Evolutionary conservation across 352 stramenopile genomes (phyloP), one percentile per base, ranked within the genome.

Genomic region (Blastocystis sp.): DNA sequence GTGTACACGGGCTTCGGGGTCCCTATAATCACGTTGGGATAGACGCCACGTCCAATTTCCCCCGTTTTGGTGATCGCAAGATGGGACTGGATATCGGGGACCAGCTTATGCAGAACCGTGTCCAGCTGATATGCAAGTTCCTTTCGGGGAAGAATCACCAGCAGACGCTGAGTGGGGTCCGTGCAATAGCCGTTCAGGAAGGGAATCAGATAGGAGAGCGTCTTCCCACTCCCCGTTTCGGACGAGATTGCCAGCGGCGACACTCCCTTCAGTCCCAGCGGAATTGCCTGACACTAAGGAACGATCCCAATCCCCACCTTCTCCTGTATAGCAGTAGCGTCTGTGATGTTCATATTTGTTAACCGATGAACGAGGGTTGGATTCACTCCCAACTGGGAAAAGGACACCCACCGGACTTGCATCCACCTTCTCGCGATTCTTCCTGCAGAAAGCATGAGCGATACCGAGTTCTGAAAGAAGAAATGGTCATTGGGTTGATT

Each of bases 181-280:
- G 14, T n/a, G 10, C 38, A 24, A n/a, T 57, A 69, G 61, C 52
- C 45, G 24, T 69, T 66, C n/a, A 84, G 61, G 66, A 68, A 84
- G 3, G 74, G 74, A 84, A 84, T 14, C 17, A 84, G 60, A 69
- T 84, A 84, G 19, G 74, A 54, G 1, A 84, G 40, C 19, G 74
- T 84, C 28, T 84, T 84, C 3, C 74, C 74, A 68, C 74, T 84
- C 38, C 74, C 74, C 19, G 74, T 84, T 52, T 84, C 74, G 9
- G 74, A 84, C 4, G 74, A 84, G 28, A 84, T 52, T 14, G n/a
- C 74, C 21, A 84, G 0, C 42, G 74, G 74, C 21, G 57, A 84
- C 2, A 38, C 52, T 24, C 69, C 66, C 52, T 48, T 62, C 38
- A 84, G 52, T 28, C 60, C 45, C 19, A 84, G 28, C 19, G 74